These are phyloP conservation scores for Entamoeba moshkovskii DNA, from an alignment of 208 protist genomes.

Conservation along the genomic window DNA sequence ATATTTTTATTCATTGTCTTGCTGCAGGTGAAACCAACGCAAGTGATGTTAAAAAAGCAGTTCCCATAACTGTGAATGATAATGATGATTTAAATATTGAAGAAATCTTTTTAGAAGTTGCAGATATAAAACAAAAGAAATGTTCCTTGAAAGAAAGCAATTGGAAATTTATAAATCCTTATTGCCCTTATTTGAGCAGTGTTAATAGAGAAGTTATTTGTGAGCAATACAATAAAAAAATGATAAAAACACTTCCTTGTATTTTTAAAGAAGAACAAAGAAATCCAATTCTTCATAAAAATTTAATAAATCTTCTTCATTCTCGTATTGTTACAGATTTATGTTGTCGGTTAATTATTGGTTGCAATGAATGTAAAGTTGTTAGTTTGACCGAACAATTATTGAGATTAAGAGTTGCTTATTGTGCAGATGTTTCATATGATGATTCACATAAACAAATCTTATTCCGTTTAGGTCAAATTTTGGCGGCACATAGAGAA, in stretches of 20 bases:
- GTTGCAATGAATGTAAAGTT: not conserved
- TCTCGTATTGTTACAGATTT: not conserved
- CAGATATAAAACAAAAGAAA: not conserved
- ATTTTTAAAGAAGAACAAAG: not conserved
- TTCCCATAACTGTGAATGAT: not conserved
- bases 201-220: not conserved
- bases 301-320: not conserved
- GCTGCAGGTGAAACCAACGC: not conserved
- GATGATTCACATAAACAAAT: not conserved
- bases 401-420: not conserved
- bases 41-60: not conserved
- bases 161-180: not conserved
- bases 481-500: not conserved
- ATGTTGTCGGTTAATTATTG: not conserved
- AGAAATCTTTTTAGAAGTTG: not conserved
- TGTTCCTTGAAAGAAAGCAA: not conserved
- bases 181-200: not conserved
- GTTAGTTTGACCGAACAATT: not conserved
- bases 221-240: not conserved
- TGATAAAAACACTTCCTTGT: not conserved
- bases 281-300: not conserved
- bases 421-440: not conserved
- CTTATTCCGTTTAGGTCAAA: not conserved
- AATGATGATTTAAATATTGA: not conserved
- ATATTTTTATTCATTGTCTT: not conserved